Conservation (phyloP, 2,329 filamentous ascomycete genomes). For the Epichloe typhina region DNA sequence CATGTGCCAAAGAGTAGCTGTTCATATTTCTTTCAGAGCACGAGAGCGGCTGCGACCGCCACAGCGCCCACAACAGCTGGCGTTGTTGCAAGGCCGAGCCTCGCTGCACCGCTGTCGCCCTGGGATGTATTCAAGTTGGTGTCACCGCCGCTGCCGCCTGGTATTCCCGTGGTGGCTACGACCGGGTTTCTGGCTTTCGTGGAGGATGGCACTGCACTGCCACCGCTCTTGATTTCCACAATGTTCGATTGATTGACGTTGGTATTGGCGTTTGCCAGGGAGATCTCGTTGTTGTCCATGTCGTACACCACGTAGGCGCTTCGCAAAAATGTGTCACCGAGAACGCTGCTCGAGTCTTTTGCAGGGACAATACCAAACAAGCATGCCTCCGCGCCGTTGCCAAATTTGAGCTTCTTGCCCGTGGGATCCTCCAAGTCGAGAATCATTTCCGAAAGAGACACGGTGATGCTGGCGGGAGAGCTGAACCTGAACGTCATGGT, state of each 20-base stretch:
- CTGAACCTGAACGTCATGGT: slow-evolving; percentile 41
- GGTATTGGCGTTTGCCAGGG: slow-evolving; percentile 53
- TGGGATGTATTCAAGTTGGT: not conserved
- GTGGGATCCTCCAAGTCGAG: slow-evolving; percentile 34
- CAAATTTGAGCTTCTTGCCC: slow-evolving; percentile 36
- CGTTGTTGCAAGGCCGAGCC: not conserved
- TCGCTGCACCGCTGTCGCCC: slow-evolving; percentile 5
- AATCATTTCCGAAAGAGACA: slow-evolving; percentile 46
- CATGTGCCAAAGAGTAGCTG: no score
- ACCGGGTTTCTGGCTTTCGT: slow-evolving; percentile 35
- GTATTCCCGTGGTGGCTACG: slow-evolving; percentile 32
- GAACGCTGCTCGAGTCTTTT: slow-evolving; percentile 39
- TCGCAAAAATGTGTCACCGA: slow-evolving; percentile 64
- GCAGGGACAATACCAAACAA: slow-evolving; percentile 55
- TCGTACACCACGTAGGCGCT: slow-evolving; percentile 68
- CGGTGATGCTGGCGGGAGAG: slow-evolving; percentile 33
- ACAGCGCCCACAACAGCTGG: not conserved
- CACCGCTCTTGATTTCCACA: slow-evolving; percentile 40
- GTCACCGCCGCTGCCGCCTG: not conserved
- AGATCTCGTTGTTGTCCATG: slow-evolving; percentile 57
- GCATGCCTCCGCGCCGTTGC: slow-evolving; percentile 43
- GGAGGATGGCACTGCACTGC: slow-evolving; percentile 38
- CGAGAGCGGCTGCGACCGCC: not conserved
- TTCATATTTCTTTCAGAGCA: not conserved
- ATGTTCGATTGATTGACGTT: slow-evolving; percentile 36